These are phyloP conservation scores for Lasiodiplodia sp. DNA, from an alignment of 2,329 filamentous ascomycete genomes.

Conservation along the genomic window DNA sequence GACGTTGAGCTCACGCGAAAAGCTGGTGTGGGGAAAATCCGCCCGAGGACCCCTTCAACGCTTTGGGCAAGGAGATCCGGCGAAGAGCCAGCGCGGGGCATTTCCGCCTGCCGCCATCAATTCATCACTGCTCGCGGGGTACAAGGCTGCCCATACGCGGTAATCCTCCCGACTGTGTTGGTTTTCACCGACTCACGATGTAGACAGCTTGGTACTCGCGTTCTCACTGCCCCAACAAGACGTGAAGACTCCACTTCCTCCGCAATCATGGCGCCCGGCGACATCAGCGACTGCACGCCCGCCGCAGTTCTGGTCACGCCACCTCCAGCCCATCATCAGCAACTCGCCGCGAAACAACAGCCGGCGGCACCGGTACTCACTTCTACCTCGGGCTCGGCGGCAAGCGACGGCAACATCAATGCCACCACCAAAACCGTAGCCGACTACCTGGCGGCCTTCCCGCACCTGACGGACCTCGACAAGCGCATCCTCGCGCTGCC, in stretches of 20 bases:
- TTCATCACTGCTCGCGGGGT: background rate
- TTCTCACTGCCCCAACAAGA: constrained; percentile 8
- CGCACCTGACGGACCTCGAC: constrained; percentile 43
- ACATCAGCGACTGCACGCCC: constrained; percentile 1
- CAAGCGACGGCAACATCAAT: background rate
- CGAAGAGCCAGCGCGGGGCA: background rate
- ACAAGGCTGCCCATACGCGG: background rate
- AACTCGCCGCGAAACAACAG: background rate
- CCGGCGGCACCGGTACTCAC: background rate
- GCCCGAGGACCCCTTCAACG: constrained; percentile 24
- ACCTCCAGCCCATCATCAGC: background rate
- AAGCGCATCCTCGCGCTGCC: constrained; percentile 39
- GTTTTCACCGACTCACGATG: background rate
- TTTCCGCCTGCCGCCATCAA: constrained; percentile 9
- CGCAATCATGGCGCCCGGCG: constrained; percentile 22
- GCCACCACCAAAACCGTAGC: background rate
- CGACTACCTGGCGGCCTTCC: constrained; percentile 39
- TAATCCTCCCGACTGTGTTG: background rate
- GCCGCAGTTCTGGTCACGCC: constrained; percentile 20
- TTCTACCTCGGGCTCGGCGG: background rate
- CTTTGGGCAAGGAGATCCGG: constrained; percentile 23
- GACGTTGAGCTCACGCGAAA: constrained; percentile 24
- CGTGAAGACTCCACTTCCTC: background rate
- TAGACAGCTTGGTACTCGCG: background rate
- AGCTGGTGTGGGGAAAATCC: constrained; percentile 26